Evolutionary conservation across 2,329 filamentous ascomycete species (phyloP), one percentile per base, ranked within the genome.

Genomic region (Coniochaeta pulveracea): DNA sequence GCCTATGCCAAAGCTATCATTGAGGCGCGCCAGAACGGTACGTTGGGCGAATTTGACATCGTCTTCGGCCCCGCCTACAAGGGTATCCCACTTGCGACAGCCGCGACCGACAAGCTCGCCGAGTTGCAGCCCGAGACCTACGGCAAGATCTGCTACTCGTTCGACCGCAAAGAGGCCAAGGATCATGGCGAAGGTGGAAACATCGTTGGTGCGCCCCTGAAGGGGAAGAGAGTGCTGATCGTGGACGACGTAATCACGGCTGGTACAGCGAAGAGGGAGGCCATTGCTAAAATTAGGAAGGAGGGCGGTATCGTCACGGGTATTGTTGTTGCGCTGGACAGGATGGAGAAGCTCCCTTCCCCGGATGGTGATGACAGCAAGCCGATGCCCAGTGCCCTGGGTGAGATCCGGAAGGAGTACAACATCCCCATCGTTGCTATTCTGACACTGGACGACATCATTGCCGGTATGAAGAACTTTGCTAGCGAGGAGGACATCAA

Each of bases 221-320:
- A 82, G 60, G 88, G 84, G 34, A 88, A 91, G 70, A 75, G 72
- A 39, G 76, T 95, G 11, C 68, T 98, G 21, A 83, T 98, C 46
- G 80, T 98, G 25, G 91, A 98, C 64, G 91, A 96, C 60, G 89
- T 98, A 37, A 89, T 96, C 49, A 95, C 88, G 1, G 89, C 86
- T 1, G 91, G 91, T 18, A 96, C 88, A 2, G 91, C 91, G 25
- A 88, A 95, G 63, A 72, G 86, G 37, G 88, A 96, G 57, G 85
- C 89, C 10, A 86, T 96, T 39, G 76, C 76, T 35, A 91, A 94
- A 57, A 94, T 96, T 53, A 71, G 76, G 47, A 75, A 75, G 47
- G 81, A 93, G 54, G 91, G 89, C 3, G 91, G 89, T 2, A 74
- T 72, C 33, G 76, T 96, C 15, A 82, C 81, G 4, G 89, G 86